Evolutionary conservation across 768 basidiomycete genomes (phyloP).

Genomic region (Wakefieldia striispora): DNA sequence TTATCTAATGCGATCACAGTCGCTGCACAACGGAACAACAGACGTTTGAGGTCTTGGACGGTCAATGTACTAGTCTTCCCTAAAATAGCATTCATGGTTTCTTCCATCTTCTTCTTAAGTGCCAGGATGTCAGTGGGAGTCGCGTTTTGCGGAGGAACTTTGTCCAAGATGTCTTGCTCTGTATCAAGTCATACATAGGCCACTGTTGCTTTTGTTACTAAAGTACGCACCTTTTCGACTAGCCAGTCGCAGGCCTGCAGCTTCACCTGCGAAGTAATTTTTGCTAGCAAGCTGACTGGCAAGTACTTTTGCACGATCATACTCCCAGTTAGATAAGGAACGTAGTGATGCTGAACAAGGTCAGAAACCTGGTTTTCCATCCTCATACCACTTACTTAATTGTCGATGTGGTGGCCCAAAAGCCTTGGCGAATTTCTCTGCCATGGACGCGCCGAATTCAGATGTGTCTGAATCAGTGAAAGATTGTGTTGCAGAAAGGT

Average conservation of each 20-base stretch:
- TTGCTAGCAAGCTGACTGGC: constrained; percentile 87
- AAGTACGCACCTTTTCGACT: constrained; percentile 54
- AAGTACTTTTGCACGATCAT: constrained; percentile 79
- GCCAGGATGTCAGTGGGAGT: constrained; percentile 60
- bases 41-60: constrained; percentile 77
- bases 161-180: constrained; percentile 62
- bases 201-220: not conserved
- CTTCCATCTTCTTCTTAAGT: constrained; percentile 65
- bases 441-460: constrained; percentile 90
- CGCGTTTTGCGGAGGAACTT: constrained; percentile 56
- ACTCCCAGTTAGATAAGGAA: constrained; percentile 57
- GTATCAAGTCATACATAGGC: constrained; percentile 1
- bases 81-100: constrained; percentile 64
- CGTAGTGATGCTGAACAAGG: constrained; percentile 50
- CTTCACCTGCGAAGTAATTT: constrained; percentile 87
- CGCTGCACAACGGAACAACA: constrained; percentile 86
- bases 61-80: constrained; percentile 71
- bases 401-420: constrained; percentile 77
- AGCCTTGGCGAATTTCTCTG: constrained; percentile 80
- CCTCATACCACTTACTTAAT: constrained; percentile 50
- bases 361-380: not conserved
- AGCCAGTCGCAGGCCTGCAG: constrained; percentile 74
- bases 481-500: constrained; percentile 74
- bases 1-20: constrained; percentile 67
- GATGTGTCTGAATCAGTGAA: constrained; percentile 68